Evolutionary conservation across 768 basidiomycete genomes (phyloP).

Genomic region (Agrocybe chaxingu): DNA sequence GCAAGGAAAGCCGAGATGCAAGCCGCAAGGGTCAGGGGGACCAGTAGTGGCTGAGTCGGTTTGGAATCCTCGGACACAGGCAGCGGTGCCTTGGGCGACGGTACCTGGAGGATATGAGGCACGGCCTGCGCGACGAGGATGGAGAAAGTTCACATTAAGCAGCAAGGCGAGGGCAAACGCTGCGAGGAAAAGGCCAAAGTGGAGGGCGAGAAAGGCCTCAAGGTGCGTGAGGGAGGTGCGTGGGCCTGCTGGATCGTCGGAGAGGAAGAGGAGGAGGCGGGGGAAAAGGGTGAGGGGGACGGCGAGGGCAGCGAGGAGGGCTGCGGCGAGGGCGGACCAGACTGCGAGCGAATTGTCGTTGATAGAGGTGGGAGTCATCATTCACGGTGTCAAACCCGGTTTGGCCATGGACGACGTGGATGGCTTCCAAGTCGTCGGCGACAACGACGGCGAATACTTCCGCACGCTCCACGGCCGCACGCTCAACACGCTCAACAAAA

Average conservation of each 20-base stretch:
- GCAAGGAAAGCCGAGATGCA: constrained; percentile 57
- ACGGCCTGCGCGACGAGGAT: neutral
- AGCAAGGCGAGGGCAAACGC: constrained; percentile 55
- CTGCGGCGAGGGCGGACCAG: constrained; percentile 31
- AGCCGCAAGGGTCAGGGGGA: constrained; percentile 54
- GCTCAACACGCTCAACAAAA: constrained; percentile 51
- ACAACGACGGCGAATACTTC: constrained; percentile 53
- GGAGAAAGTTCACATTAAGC: constrained; percentile 42
- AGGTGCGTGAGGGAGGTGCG: constrained; percentile 50
- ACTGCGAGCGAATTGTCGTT: constrained; percentile 20
- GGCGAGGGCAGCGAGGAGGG: constrained; percentile 15
- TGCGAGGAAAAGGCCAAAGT: constrained; percentile 60
- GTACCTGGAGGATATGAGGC: constrained; percentile 30
- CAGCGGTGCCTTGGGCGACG: constrained; percentile 39
- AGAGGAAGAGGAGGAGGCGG: constrained; percentile 64
- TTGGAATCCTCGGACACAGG: constrained; percentile 20
- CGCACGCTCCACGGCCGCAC: constrained; percentile 47
- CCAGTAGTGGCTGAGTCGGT: constrained; percentile 57
- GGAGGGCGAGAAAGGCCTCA: constrained; percentile 66
- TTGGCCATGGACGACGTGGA: constrained; percentile 22
- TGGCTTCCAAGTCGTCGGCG: constrained; percentile 24
- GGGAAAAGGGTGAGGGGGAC: constrained; percentile 45
- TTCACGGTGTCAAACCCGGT: constrained; percentile 21
- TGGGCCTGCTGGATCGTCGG: constrained; percentile 35
- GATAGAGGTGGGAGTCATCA: constrained; percentile 16